phyloP scores from a whole-genome alignment of 805 yeast species.

The Nakazawaea sp. region DNA sequence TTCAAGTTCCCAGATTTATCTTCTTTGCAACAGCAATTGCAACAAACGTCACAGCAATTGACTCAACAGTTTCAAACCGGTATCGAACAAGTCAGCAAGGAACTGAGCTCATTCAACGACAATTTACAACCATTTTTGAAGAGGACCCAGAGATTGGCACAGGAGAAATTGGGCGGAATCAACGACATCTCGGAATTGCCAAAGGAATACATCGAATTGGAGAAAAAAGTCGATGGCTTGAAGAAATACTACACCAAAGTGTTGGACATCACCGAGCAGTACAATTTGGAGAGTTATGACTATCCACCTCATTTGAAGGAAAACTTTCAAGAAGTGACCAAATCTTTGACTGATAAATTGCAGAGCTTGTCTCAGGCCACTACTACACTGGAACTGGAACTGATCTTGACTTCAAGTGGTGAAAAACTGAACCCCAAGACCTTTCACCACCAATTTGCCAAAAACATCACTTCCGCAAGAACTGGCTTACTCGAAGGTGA shows the following conservation, averaged over 20 bases:
- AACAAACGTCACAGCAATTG: slow-evolving; percentile 27
- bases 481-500: slow-evolving; percentile 16
- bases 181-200: slow-evolving; percentile 72
- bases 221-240: slow-evolving; percentile 58
- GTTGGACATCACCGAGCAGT: slow-evolving; percentile 50
- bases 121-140: slow-evolving; percentile 47
- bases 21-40: slow-evolving; percentile 21
- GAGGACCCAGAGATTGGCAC: slow-evolving; percentile 52
- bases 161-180: slow-evolving; percentile 56
- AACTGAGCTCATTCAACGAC: slow-evolving; percentile 25
- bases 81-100: slow-evolving; percentile 23
- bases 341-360: slow-evolving; percentile 47
- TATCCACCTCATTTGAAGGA: slow-evolving; percentile 77
- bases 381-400: slow-evolving; percentile 61
- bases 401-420: slow-evolving; percentile 29
- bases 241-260: slow-evolving; percentile 51
- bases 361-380: slow-evolving; percentile 56
- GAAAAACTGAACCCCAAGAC: slow-evolving; percentile 50
- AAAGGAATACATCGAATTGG: slow-evolving; percentile 61
- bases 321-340: slow-evolving; percentile 55
- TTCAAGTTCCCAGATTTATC: slow-evolving; percentile 25
- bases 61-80: slow-evolving; percentile 24
- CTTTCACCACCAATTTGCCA: slow-evolving; percentile 62
- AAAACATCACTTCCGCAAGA: slow-evolving; percentile 29
- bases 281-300: slow-evolving; percentile 70